Evolutionary conservation across 805 yeast genomes (phyloP).

Genomic region (Sporopachydermia lactativora): DNA sequence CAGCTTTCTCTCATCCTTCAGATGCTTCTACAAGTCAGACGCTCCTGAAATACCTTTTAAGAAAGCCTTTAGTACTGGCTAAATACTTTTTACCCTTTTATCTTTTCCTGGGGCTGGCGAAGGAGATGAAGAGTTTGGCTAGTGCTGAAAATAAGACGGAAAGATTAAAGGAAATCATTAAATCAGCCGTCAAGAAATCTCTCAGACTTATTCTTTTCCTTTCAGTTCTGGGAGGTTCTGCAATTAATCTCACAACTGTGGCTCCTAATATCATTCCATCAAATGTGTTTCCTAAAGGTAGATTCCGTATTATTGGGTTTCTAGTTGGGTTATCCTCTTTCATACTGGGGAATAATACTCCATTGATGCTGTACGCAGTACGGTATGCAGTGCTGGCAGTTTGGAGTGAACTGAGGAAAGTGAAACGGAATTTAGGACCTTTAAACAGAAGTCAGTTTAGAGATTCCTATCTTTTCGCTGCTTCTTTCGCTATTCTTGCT

Average conservation of each 20-base stretch:
- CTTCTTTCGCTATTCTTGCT: not conserved
- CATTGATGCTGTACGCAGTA: not conserved
- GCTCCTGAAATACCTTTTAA: not conserved
- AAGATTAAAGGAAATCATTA: not conserved
- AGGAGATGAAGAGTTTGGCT: not conserved
- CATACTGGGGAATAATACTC: not conserved
- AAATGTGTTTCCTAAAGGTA: constrained; percentile 14
- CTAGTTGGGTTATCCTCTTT: constrained; percentile 24
- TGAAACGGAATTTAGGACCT: not conserved
- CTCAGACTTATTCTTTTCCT: not conserved
- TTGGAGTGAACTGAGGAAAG: not conserved
- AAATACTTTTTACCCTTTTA: not conserved
- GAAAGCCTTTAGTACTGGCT: not conserved
- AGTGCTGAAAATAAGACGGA: not conserved
- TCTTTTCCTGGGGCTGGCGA: not conserved
- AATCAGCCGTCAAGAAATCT: not conserved
- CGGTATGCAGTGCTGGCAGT: not conserved
- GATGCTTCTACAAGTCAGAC: not conserved
- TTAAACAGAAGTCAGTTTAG: not conserved
- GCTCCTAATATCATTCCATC: not conserved
- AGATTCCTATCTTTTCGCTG: not conserved
- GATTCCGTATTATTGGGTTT: constrained; percentile 26
- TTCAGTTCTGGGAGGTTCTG: not conserved
- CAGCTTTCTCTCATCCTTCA: not conserved
- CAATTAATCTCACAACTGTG: not conserved